Base-by-base conservation (phyloP, 1,284 basidiomycete genomes). In the Athelia psychrophila region DNA sequence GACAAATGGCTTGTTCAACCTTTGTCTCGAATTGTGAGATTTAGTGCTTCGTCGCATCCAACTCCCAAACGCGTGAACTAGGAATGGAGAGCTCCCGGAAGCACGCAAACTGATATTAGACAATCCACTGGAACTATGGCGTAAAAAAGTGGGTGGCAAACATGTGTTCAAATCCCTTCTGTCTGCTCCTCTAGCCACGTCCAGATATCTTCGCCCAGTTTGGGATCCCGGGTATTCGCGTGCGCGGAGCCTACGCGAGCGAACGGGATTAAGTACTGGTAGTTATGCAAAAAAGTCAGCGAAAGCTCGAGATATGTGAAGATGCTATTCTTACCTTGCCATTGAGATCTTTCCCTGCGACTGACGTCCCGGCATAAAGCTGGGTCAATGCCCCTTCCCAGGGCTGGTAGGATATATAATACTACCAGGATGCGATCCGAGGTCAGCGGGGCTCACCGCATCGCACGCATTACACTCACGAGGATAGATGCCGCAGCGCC, bases 361-460 rank as follows among this genome's bases (percentile, higher is more conserved):
- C 61, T n/a, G 72, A 59, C 1, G 81, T 79, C 0, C 72, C 80
- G 1, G 75, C 76, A 59, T 72, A 84, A 12, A 84, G 61, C 58
- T 76, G 75, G 1, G 74, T 70, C 6, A 75, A 54, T 3, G 72
- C 72, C 25, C 77, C 72, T 16, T 65, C 57, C 0, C 58, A 25
- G 2, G 60, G 46, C 1, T 64, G 63, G 48, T 70, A 64, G 8
- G 66, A 49, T 19, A 65, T 51, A 30, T 61, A 40, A 15, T 47
- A 49, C 55, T 60, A 54, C 32, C n/a, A n/a, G n/a, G 32, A 48
- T 44, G 52, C 54, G 12, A 50, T 54, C 48, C 9, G 55, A 50
- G 32, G 54, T 48, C 22, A 44, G 51, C 24, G 49, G 40, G 30
- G 13, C 30, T n/a, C n/a, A 6, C n/a, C 2, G 10, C 20, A 32